A percentile compares a stretch with the other conserved stretches of the same genome.
These are phyloP conservation scores for Amphirosellinia nigrospora DNA, from an alignment of 495 filamentous ascomycete genomes.

Conservation along the genomic window DNA sequence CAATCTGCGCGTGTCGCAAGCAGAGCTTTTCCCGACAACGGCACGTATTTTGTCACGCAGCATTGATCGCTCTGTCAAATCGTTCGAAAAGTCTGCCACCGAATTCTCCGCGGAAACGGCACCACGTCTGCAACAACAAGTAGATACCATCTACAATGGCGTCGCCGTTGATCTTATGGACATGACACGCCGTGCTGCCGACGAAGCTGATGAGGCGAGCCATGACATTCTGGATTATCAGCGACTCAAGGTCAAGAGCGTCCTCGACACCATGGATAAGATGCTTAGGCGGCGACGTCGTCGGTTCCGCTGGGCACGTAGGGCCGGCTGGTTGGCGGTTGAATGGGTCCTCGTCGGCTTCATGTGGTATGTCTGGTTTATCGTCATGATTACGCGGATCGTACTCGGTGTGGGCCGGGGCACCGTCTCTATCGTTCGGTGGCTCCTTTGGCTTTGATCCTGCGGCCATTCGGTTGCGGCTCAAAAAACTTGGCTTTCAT, in stretches of 20 bases:
- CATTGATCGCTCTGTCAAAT: conserved; percentile 60
- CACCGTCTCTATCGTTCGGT: conserved; percentile 63
- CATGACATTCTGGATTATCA: conserved; percentile 75
- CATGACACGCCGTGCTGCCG: conserved; percentile 66
- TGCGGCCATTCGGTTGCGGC: neutral
- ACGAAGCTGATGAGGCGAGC: conserved; percentile 77
- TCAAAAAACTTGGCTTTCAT: neutral
- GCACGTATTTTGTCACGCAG: conserved; percentile 64
- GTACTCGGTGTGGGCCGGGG: conserved; percentile 65
- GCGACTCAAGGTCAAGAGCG: conserved; percentile 75
- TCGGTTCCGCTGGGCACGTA: conserved; percentile 73
- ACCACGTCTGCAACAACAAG: conserved; percentile 42
- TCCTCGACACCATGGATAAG: conserved; percentile 77
- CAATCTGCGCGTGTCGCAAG: conserved; percentile 59
- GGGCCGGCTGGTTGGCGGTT: conserved; percentile 71
- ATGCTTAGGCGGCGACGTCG: conserved; percentile 70
- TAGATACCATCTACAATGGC: conserved; percentile 43
- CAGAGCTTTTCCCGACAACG: conserved; percentile 72
- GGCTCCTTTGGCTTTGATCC: conserved; percentile 76
- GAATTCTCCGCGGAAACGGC: conserved; percentile 41
- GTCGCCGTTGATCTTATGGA: conserved; percentile 53
- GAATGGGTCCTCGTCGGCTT: conserved; percentile 82
- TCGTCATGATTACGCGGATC: conserved; percentile 72
- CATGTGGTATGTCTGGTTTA: conserved; percentile 85
- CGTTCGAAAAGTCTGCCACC: conserved; percentile 61